Base-by-base conservation (phyloP, 768 basidiomycete species). In the Trametes maxima region DNA sequence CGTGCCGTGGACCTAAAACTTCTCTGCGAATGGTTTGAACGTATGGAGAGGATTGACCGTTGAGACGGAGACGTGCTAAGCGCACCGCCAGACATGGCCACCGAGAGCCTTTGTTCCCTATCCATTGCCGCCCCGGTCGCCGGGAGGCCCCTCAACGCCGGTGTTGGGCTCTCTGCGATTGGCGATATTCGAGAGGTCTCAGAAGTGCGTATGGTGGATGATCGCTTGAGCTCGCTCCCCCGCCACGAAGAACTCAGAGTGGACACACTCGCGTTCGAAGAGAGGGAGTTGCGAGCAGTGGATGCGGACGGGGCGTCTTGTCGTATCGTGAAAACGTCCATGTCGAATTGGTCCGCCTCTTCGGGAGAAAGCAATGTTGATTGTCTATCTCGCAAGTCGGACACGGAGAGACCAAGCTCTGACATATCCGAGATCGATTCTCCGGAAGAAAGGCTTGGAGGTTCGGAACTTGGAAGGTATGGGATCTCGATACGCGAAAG, bases 401-500 rank as follows among this genome's bases (percentile, higher is more conserved):
- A 47, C 1, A 14, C 33, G 2, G 63, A 57, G n/a, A 50, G 45
- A 8, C 51, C 59, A 8, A 33, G 22, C 16, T 60, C 63, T 5
- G 57, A 40, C 4, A 49, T 14, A 13, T 64, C 68, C 8, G 63
- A 54, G 37, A 37, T 44, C 64, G 57, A 67, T 24, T 63, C 65
- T 43, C 48, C 54, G 12, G 44, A 57, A 37, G 69, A 52, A 50
- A 64, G 48, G 50, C 48, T 22, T 2, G 57, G 67, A 25, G 78
- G 66, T 59, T 35, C 62, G 64, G 76, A 72, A 33, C 84, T 82
- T 8, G 83, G 80, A 25, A 94, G 74, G 70, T 86, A 89, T 1
- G 95, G 95, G 13, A 97, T 85, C 63, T 92, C 90, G 61, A 97
- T 95, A 64, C 88, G 89, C 5, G 92, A 88, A 21, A 94, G 85